Conservation (phyloP, 805 yeast species). For the Hanseniaspora clermontiae region DNA sequence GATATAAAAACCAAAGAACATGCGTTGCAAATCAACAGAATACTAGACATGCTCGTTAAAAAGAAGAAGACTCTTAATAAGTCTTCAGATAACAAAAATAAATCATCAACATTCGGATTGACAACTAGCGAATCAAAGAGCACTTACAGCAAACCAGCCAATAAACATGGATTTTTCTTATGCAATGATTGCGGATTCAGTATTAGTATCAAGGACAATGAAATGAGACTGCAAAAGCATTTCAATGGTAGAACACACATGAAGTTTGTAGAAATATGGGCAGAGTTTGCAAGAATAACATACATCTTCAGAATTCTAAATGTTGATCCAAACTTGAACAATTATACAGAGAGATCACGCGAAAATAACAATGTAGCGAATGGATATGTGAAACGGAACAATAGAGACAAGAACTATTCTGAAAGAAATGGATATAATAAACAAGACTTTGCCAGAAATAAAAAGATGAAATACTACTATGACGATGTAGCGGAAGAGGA, state of each 20-base stretch:
- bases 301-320: conserved; percentile 20
- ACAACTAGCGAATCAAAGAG: neutral
- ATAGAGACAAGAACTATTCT: neutral
- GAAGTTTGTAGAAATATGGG: conserved; percentile 67
- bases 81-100: neutral
- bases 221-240: conserved; percentile 78
- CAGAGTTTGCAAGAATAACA: conserved; percentile 34
- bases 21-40: neutral
- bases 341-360: neutral
- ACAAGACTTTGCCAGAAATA: neutral
- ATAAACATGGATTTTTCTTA: conserved; percentile 4
- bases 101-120: neutral
- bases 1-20: neutral
- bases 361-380: neutral
- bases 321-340: conserved; percentile 8
- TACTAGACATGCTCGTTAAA: neutral
- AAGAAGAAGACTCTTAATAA: neutral
- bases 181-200: conserved; percentile 87
- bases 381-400: neutral
- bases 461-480: neutral
- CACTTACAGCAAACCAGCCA: neutral
- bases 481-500: neutral
- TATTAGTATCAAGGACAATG: conserved; percentile 72
- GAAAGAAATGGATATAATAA: neutral
- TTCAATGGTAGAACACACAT: conserved; percentile 77